A percentile compares a stretch with the other conserved stretches of the same genome.
These are phyloP conservation scores for Rhazya stricta DNA, from an alignment of 257 asterid species.

Conservation along the genomic window DNA sequence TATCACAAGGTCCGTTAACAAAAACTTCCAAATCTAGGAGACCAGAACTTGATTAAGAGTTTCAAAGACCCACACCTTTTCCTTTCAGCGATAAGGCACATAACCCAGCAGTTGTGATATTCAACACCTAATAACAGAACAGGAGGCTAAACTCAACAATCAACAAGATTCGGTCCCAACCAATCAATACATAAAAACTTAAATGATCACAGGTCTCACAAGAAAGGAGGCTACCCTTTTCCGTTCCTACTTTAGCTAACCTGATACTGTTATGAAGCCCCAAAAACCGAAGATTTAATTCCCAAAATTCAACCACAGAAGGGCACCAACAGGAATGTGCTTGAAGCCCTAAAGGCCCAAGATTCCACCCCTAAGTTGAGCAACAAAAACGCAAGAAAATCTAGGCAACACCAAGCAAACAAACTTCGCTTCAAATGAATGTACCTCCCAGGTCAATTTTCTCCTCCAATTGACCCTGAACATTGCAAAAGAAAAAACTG, in stretches of 20 bases:
- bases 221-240: background rate
- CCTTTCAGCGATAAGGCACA: background rate
- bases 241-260: background rate
- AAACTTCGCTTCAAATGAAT: background rate
- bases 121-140: background rate
- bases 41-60: background rate
- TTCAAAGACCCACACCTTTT: background rate
- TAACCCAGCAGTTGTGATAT: background rate
- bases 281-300: background rate
- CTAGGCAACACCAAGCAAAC: background rate
- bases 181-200: background rate
- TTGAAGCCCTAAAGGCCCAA: background rate
- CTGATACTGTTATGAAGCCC: background rate
- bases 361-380: background rate
- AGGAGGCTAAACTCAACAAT: background rate
- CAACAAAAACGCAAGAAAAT: background rate
- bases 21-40: background rate
- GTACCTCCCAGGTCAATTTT: constrained; percentile 1
- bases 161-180: background rate
- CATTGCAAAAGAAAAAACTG: background rate
- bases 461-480: constrained; percentile 4
- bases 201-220: background rate
- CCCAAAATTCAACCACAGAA: background rate
- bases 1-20: background rate
- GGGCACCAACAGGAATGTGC: background rate